phyloP scores from a whole-genome alignment of 2,329 filamentous ascomycete species.

The Furcasterigmium furcatum region DNA sequence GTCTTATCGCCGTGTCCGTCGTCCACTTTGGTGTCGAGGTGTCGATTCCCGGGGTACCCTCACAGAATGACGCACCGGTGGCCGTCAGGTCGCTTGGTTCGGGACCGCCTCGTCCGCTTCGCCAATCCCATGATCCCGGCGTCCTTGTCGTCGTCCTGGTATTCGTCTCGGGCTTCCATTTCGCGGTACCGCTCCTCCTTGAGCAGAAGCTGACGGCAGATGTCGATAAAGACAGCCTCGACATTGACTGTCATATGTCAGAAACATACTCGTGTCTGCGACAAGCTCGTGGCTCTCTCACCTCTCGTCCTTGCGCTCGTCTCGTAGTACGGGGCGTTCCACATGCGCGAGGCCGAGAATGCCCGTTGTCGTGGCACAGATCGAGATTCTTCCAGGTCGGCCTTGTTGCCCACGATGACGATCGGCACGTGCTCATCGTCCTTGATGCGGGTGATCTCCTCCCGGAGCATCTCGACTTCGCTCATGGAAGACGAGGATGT shows the following conservation, averaged over 20 bases:
- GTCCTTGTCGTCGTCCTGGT: constrained; percentile 38
- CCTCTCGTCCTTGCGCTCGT: constrained; percentile 75
- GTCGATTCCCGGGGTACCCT: too few species aligned
- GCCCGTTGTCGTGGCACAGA: constrained; percentile 74
- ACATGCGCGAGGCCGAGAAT: constrained; percentile 81
- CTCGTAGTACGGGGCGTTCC: constrained; percentile 90
- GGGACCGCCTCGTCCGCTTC: constrained; percentile 22
- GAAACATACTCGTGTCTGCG: neutral
- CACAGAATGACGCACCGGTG: constrained; percentile 18
- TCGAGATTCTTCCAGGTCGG: constrained; percentile 82
- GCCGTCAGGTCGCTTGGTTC: constrained; percentile 19
- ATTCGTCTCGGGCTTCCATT: constrained; percentile 18
- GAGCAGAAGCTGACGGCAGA: constrained; percentile 79
- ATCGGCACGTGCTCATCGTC: constrained; percentile 82
- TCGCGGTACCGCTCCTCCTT: constrained; percentile 56
- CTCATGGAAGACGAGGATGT: constrained; percentile 79
- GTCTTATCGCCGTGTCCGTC: too few species aligned
- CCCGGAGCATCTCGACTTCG: constrained; percentile 76
- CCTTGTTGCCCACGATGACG: constrained; percentile 90
- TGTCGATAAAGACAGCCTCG: constrained; percentile 83
- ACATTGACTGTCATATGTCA: constrained; percentile 62
- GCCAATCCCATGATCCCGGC: constrained; percentile 28
- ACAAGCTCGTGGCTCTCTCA: constrained; percentile 31
- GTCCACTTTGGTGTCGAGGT: too few species aligned
- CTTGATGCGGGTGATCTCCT: constrained; percentile 90